Conservation (phyloP, 352 stramenopile species). For the Globisporangium acanthophoron region DNA sequence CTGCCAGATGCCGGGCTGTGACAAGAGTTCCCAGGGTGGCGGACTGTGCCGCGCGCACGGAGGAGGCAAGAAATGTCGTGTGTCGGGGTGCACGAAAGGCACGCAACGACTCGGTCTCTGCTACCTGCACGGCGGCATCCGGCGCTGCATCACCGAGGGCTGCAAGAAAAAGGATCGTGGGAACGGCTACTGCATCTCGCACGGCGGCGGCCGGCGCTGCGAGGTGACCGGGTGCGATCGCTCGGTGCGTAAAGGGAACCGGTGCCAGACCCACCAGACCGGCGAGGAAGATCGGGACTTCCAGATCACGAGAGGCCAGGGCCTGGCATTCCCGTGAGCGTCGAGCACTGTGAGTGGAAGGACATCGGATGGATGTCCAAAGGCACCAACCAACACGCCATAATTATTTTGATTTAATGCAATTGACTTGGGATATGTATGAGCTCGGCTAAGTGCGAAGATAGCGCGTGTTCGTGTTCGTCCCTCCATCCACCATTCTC, state of each 20-base stretch:
- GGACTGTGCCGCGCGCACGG: constrained; percentile 56
- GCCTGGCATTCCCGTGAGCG: constrained; percentile 6
- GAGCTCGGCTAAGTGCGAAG: neutral
- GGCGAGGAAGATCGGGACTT: constrained; percentile 24
- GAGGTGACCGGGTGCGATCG: constrained; percentile 47
- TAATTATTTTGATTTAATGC: neutral
- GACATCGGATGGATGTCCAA: too few species aligned
- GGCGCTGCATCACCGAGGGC: constrained; percentile 58
- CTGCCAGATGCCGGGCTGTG: constrained; percentile 59
- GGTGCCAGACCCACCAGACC: constrained; percentile 62
- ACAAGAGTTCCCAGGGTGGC: constrained; percentile 76
- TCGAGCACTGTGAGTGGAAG: too few species aligned
- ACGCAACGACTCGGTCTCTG: constrained; percentile 75
- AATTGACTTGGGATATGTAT: neutral
- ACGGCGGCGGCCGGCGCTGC: constrained; percentile 70
- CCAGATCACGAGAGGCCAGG: constrained; percentile 34
- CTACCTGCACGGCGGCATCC: constrained; percentile 75
- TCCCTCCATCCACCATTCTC: neutral
- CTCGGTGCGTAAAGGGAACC: constrained; percentile 70
- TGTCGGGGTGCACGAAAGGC: constrained; percentile 65
- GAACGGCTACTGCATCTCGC: constrained; percentile 79
- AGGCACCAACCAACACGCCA: neutral
- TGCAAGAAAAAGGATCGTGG: constrained; percentile 82
- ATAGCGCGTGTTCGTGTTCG: neutral
- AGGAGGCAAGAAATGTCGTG: constrained; percentile 69